Evolutionary conservation across 257 asterid genomes (phyloP), one percentile per base, ranked within the genome.

Genomic region (Nicotiana undulata): DNA sequence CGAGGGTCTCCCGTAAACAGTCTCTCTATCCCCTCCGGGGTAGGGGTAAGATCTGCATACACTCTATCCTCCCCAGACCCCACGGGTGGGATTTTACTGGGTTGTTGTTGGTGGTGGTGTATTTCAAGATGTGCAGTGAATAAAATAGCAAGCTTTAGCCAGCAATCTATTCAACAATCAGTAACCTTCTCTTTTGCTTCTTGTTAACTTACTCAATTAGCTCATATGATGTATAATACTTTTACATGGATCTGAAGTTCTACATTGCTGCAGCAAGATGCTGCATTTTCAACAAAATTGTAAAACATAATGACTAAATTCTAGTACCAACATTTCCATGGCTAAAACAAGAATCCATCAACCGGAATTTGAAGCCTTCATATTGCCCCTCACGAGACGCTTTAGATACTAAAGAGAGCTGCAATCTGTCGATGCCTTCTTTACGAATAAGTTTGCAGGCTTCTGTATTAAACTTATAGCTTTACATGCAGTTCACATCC

Each of bases 401-500:
- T 51, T 10, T 51, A 51, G 18, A 51, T 51, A 51, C 56, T 61
- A 61, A 72, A 44, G 0, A 1, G 37, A 49, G 26, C 16, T 49
- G 26, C 22, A 8, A 15, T 15, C 79, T 74, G 40, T 4, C 46
- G 37, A 13, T 6, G 34, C 13, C 56, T 70, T 70, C n/a, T 44
- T 40, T 70, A 70, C 77, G 44, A 70, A 44, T 15, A 15, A 49
- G 24, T 24, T 74, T 5, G 3, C 56, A 15, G 61, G 52, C 79
- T 74, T 60, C 52, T 49, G 44, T 24, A 49, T 26, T 74, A 37
- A 49, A 49, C 17, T 49, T 49, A 4, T 6, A 3, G 77, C 22
- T 13, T 55, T 3, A 72, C 8, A 46, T 72, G 61, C 3, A 46
- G 40, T 81, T 74, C 40, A 85, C 81, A 66, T 76, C 32, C 60